Evolutionary conservation across 2,329 filamentous ascomycete genomes (phyloP), one percentile per base, ranked within the genome.

Genomic region (Colletotrichum karsti): DNA sequence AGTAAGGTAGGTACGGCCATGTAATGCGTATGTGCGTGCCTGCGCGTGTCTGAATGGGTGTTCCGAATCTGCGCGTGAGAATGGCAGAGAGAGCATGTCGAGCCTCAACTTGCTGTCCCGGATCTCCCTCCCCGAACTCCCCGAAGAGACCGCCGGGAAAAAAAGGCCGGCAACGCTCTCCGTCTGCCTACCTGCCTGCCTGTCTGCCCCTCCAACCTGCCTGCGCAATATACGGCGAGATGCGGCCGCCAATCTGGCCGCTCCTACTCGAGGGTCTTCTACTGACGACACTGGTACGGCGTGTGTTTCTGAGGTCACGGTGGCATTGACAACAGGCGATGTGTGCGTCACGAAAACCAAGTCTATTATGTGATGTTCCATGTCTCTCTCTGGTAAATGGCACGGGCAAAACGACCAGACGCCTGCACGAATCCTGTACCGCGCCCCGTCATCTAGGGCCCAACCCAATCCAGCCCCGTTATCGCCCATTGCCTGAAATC

Each of bases 341-440:
- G 28, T 39, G 28, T 50, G 41, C 63, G 48, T 63, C 51, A 44
- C 37, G 37, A 58, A 50, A 35, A 51, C 30, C 37, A 33, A 53
- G 18, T 53, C 39, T 58, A 53, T 58, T 22, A 50, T 57, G 51
- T 39, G 24, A 22, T 13, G 33, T 59, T n/a, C 30, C 41, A 30
- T 63, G 51, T 67, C 51, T 67, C 59, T 63, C 35, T 35, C 33
- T 13, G n/a, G 39, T 50, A 60, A 22, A 55, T 12, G 20, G 33
- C 28, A 58, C n/a, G n/a, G n/a, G 37, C 10, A 24, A 51, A 46
- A 18, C 35, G 44, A 37, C n/a, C n/a, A n/a, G n/a, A n/a, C 41
- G 28, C 30, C 51, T 67, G 37, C n/a, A 44, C 24, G 53, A 22
- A 30, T 35, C 18, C 8, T 48, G 58, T 24, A 24, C 30, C 50